Base-by-base conservation (phyloP, 345 rosid species). In the Pugionium cornutum region DNA sequence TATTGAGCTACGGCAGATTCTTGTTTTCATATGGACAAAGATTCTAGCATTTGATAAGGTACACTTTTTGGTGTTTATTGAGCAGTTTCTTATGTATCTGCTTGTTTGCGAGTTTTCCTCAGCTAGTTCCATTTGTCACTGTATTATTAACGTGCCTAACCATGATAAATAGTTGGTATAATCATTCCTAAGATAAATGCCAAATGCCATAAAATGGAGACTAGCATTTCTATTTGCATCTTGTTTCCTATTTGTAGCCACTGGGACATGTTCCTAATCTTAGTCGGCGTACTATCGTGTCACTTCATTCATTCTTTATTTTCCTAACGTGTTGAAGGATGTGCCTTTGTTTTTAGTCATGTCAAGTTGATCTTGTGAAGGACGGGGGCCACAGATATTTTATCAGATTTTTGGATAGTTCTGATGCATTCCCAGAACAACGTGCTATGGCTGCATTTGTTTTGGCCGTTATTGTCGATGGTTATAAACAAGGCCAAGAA, bases 361-460 rank as follows among this genome's bases (percentile, higher is more conserved):
- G 99, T 80, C 98, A 95, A 85, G 96, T 91, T 77, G 99, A 95
- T 78, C 91, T 95, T 60, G 96, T 95, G 36, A 95, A 91, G 83
- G 99, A 95, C 77, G 94, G 91, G 41, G 98, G 97, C 18, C 99
- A 95, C 74, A 68, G 76, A 76, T 95, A 91, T 85, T 91, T 95
- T 79, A 87, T 95, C 68, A 80, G 89, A 80, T 91, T 95, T 78
- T 92, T 95, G 62, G 96, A 95, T 78, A 89, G 96, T 74, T 77
- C 81, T 73, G 98, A 86, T 81, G 96, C 99, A 51, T 91, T 76
- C 76, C 98, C 99, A 45, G 99, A 95, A 76, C 99, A 95, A 76
- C 94, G 99, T 61, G 99, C 99, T 54, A 95, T 95, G 99, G 98
- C 99, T 76, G 97, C 98, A 58, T 95, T 95, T 89, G 99, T 91